phyloP scores from a whole-genome alignment of 192 early-diverging fungal species.

The Piromyces finnis region DNA sequence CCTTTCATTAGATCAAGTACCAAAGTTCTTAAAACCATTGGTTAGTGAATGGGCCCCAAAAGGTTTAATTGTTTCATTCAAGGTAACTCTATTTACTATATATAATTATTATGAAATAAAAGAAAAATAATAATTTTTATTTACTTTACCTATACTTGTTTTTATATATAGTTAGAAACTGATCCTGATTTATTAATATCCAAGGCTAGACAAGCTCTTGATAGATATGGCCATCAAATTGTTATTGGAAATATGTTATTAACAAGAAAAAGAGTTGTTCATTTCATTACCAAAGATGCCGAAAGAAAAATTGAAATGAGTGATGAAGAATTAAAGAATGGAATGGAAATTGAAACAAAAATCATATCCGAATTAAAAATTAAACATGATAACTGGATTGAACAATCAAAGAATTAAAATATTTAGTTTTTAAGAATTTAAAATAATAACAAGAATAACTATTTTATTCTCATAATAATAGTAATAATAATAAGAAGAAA shows the following conservation, averaged over 20 bases:
- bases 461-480: too few relatives aligned
- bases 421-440: too few relatives aligned
- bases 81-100: conserved; percentile 23
- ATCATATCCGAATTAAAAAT: conserved; percentile 52
- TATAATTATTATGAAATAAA: too few relatives aligned
- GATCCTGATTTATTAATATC: conserved; percentile 58
- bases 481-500: too few relatives aligned
- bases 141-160: too few relatives aligned
- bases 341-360: conserved; percentile 49
- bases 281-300: conserved; percentile 11
- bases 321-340: conserved; percentile 21
- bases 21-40: conserved; percentile 84
- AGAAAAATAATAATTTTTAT: too few relatives aligned
- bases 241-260: conserved; percentile 88
- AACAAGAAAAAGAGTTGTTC: conserved; percentile 75
- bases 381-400: conserved; percentile 52
- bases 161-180: conserved; percentile 64
- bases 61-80: conserved; percentile 94
- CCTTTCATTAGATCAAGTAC: conserved; percentile 84
- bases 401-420: background rate
- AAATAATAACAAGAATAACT: too few relatives aligned
- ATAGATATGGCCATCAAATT: conserved; percentile 84
- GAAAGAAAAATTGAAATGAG: conserved; percentile 22
- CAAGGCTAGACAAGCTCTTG: conserved; percentile 63
- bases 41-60: conserved; percentile 80